Base-by-base conservation (phyloP, 352 stramenopile genomes). In the Globisporangium irregulare region DNA sequence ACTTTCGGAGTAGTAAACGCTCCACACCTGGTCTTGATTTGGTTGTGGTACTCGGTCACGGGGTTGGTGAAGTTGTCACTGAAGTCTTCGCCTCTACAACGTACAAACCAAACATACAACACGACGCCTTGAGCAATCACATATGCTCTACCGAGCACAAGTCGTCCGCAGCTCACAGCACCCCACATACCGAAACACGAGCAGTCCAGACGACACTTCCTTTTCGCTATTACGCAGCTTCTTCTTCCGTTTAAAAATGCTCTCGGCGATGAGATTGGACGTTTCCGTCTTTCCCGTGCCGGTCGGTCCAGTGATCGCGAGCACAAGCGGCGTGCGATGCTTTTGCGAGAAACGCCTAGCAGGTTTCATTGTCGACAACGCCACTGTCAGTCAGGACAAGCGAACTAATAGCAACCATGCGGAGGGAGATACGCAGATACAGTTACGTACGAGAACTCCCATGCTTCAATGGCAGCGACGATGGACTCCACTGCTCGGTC, bases 221-320 rank as follows among this genome's bases (percentile, higher is more conserved):
- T 91, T 93, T 51, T 90, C 84, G 46, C 83, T 90, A 59, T 90
- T 88, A 0, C 79, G 72, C 8, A 94, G 74, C 51, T 87, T 90
- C 46, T 82, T 85, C 61, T 84, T 92, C 43, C 81, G 85, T 51
- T 89, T 90, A 55, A 97, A 95, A 24, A 97, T 65, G 67, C 77
- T 84, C 74, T 95, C 82, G 1, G 89, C 88, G 36, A 97, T 73
- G 53, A 94, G 73, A 50, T 92, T 87, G 20, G 91, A 92, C 66
- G 89, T 94, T 66, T 97, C 91, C 18, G 90, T 97, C 75, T 97
- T 97, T n/a, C 91, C 91, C 4, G 87, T 93, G 20, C 91, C 91
- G 1, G 91, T 97, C 6, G 91, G 92, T 24, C 91, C 91, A 22
- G 89, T 97, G 65, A 97, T 84, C 5, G 91, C 91, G 56, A 97